Evolutionary conservation across 2,329 filamentous ascomycete species (phyloP).

Genomic region (Sordariomycetes sp.): DNA sequence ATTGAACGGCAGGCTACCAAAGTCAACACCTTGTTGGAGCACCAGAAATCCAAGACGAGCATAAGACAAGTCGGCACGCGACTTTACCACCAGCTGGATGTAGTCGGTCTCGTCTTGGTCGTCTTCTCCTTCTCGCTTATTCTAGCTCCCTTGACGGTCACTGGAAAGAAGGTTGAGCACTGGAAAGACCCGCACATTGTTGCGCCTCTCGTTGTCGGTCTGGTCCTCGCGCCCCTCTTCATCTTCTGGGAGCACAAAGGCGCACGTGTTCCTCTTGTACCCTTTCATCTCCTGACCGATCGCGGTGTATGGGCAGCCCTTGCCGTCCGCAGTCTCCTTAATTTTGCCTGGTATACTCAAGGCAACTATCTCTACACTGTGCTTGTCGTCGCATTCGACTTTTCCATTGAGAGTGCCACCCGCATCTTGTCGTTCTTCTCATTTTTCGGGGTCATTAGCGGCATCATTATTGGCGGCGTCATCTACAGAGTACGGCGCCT

Average conservation of each 20-base stretch:
- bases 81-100: conserved; percentile 48
- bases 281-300: conserved; percentile 47
- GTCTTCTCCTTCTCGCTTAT: conserved; percentile 36
- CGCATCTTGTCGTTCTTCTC: conserved; percentile 47
- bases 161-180: conserved; percentile 33
- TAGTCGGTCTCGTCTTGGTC: conserved; percentile 36
- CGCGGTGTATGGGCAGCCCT: conserved; percentile 53
- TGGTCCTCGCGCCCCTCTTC: conserved; percentile 38
- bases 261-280: conserved; percentile 41
- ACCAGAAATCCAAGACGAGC: background rate
- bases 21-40: conserved; percentile 1
- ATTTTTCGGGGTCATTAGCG: conserved; percentile 43
- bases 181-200: conserved; percentile 44
- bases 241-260: conserved; percentile 43
- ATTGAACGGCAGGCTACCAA: conserved; percentile 16
- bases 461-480: conserved; percentile 39
- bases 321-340: conserved; percentile 40
- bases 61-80: background rate
- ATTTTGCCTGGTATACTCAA: conserved; percentile 47
- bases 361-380: conserved; percentile 52
- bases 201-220: conserved; percentile 38
- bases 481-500: conserved; percentile 42
- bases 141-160: conserved; percentile 43
- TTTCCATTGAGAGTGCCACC: conserved; percentile 43
- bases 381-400: conserved; percentile 47